phyloP scores from a whole-genome alignment of 805 yeast species.

The Nakazawaea anatomiae region DNA sequence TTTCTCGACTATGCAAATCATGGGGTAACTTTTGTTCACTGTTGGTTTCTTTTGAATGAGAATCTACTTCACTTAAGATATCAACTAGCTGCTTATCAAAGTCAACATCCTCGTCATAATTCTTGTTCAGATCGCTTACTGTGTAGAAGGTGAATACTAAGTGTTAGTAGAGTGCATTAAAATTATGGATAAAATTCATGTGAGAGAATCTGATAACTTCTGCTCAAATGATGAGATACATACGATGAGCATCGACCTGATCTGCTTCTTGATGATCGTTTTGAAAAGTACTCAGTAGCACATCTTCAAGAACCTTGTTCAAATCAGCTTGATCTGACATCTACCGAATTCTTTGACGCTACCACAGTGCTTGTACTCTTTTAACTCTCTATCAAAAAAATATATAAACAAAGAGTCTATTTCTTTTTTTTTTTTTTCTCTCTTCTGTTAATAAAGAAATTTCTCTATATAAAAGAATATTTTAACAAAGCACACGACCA shows the following conservation, averaged over 20 bases:
- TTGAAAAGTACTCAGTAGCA: constrained; percentile 4
- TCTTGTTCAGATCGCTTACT: neutral
- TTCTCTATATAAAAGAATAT: too few species aligned
- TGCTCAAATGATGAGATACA: neutral
- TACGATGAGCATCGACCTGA: neutral
- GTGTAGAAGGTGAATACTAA: neutral
- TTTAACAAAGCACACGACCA: neutral
- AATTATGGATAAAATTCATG: too few species aligned
- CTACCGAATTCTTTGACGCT: neutral
- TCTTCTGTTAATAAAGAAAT: neutral
- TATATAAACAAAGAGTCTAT: neutral
- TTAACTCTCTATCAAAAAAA: neutral
- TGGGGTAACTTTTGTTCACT: neutral
- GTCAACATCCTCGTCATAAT: neutral
- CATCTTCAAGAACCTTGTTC: constrained; percentile 7
- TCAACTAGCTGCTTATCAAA: constrained; percentile 2
- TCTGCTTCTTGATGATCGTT: neutral
- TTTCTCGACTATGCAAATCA: neutral
- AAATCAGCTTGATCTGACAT: constrained; percentile 10
- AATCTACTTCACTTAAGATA: neutral
- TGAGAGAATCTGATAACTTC: neutral
- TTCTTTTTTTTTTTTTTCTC: neutral
- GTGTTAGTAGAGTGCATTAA: too few species aligned
- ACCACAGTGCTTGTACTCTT: neutral
- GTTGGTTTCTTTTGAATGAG: neutral